Conservation (phyloP, 805 yeast genomes). For the Candida khao-thaluensis region DNA sequence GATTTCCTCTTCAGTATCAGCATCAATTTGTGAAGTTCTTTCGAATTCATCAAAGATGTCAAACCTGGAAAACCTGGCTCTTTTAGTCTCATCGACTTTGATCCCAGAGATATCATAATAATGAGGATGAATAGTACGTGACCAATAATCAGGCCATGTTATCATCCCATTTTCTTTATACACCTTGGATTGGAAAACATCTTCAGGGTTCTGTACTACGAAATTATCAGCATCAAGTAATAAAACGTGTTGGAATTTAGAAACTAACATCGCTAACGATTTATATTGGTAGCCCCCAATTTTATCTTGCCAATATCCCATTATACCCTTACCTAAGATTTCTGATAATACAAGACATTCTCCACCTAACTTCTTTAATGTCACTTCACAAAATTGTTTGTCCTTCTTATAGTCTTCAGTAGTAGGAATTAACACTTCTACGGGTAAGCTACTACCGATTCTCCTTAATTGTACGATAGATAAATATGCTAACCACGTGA, state of each 20-base stretch:
- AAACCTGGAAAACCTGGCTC: constrained; percentile 20
- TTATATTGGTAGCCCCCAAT: constrained; percentile 52
- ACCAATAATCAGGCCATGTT: constrained; percentile 72
- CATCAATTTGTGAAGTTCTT: constrained; percentile 19
- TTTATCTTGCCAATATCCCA: constrained; percentile 11
- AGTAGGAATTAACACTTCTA: constrained; percentile 49
- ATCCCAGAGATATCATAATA: constrained; percentile 53
- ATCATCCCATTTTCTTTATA: constrained; percentile 49
- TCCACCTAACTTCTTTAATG: constrained; percentile 44
- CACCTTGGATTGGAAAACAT: constrained; percentile 43
- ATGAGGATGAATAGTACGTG: constrained; percentile 61
- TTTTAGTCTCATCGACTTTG: constrained; percentile 30
- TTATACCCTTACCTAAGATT: background rate
- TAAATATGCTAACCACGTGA: constrained; percentile 49
- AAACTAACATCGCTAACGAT: constrained; percentile 59
- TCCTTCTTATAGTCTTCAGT: constrained; percentile 43
- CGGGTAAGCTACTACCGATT: constrained; percentile 44
- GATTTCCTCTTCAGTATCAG: constrained; percentile 26
- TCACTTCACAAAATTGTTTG: constrained; percentile 38
- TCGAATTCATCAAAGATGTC: constrained; percentile 28
- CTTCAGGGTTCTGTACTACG: constrained; percentile 42
- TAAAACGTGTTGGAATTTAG: constrained; percentile 48
- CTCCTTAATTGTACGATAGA: constrained; percentile 46
- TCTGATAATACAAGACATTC: constrained; percentile 31
- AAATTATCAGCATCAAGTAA: constrained; percentile 53